Percentiles rank a stretch among this genome's conserved stretches.
Evolutionary conservation across 441 rosid genomes (phyloP).

Genomic region (Theobroma grandiflorum): DNA sequence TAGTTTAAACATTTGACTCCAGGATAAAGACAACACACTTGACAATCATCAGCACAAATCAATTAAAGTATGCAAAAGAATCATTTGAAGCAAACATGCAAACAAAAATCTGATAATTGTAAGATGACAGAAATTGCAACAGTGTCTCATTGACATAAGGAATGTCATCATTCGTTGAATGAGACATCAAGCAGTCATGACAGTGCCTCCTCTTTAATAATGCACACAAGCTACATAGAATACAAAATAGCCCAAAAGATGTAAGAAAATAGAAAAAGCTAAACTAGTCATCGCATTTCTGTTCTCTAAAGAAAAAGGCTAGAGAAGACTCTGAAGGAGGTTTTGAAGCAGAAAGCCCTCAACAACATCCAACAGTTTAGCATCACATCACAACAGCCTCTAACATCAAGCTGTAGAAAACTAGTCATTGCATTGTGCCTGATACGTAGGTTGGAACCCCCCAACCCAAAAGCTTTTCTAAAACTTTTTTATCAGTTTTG

Average conservation of each 20-base stretch:
- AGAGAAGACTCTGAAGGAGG: background rate
- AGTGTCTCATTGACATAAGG: background rate
- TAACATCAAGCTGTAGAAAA: background rate
- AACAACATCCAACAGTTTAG: background rate
- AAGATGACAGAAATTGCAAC: background rate
- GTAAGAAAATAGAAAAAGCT: background rate
- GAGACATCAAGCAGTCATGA: background rate
- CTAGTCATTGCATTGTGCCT: background rate
- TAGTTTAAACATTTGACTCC: background rate
- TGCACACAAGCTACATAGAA: background rate
- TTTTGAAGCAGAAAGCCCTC: background rate
- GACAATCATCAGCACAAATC: background rate
- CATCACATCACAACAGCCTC: background rate
- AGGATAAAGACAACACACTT: conserved; percentile 2
- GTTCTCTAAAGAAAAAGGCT: conserved; percentile 3
- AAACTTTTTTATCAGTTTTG: background rate
- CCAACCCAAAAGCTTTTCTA: background rate
- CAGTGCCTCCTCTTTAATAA: background rate
- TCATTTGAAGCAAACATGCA: background rate
- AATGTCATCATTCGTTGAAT: background rate
- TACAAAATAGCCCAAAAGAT: background rate
- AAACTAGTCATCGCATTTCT: background rate
- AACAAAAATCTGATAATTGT: background rate
- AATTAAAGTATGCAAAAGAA: background rate
- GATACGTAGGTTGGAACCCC: background rate